phyloP scores from a whole-genome alignment of 228 moss, liverwort and hornwort species.

The Sphagnum magellanicum region DNA sequence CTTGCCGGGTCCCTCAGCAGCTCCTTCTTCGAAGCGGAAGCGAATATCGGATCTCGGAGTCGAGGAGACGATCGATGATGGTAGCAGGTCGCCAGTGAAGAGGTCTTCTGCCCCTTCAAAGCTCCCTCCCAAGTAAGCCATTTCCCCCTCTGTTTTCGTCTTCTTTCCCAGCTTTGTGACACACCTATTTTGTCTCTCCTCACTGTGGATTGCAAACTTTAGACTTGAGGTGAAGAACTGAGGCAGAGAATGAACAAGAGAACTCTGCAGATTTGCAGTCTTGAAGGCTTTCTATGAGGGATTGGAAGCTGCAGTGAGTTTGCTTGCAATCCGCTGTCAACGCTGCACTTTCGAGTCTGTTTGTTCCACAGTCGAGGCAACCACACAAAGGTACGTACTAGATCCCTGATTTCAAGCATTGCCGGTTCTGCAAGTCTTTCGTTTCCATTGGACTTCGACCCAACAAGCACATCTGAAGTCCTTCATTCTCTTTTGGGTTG shows the following conservation, averaged over 20 bases:
- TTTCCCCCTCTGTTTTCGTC: neutral
- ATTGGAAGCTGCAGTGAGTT: slow-evolving; percentile 67
- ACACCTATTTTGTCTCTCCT: neutral
- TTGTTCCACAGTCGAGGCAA: slow-evolving; percentile 81
- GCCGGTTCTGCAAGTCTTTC: no score
- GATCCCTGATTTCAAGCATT: no score
- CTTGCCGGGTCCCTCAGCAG: neutral
- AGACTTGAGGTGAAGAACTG: neutral
- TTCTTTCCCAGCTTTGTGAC: neutral
- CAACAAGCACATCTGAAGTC: no score
- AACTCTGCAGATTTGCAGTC: slow-evolving; percentile 34
- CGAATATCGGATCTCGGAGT: neutral
- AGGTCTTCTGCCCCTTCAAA: slow-evolving; percentile 5
- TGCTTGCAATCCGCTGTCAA: slow-evolving; percentile 76
- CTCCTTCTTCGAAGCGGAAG: neutral
- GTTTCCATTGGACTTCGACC: no score
- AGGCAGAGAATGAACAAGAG: neutral
- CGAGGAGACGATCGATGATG: slow-evolving; percentile 1
- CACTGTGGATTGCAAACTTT: neutral
- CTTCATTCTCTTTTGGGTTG: neutral
- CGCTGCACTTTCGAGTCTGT: slow-evolving; percentile 74
- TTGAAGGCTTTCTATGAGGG: slow-evolving; percentile 83
- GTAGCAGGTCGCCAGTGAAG: slow-evolving; percentile 6
- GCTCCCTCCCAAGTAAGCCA: slow-evolving; percentile 36
- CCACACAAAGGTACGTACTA: slow-evolving; percentile 59